Conservation (phyloP, 305 asterid species). For the Plantago coronopus region DNA sequence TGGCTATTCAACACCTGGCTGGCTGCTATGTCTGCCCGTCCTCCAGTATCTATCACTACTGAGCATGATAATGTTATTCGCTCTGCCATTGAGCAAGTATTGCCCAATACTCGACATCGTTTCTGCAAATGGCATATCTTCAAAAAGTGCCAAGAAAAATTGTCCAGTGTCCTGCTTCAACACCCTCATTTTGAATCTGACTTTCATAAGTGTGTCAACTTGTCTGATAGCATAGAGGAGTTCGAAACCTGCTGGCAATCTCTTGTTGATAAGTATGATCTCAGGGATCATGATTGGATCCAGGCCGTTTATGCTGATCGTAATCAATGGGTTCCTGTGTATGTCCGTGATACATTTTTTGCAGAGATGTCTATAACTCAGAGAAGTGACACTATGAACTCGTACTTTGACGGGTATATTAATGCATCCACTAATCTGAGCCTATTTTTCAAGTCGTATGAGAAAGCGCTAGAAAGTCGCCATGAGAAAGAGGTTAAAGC, state of each 20-base stretch:
- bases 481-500: conserved; percentile 74
- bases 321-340: conserved; percentile 60
- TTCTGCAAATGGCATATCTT: conserved; percentile 70
- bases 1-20: conserved; percentile 68
- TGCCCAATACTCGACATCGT: conserved; percentile 54
- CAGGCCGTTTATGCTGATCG: conserved; percentile 45
- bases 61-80: conserved; percentile 57
- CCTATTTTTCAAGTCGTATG: conserved; percentile 56
- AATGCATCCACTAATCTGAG: conserved; percentile 57
- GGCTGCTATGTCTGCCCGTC: conserved; percentile 50
- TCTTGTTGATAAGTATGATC: conserved; percentile 45
- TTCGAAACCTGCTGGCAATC: conserved; percentile 62
- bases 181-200: conserved; percentile 54
- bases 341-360: conserved; percentile 59
- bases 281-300: conserved; percentile 54
- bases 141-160: conserved; percentile 59
- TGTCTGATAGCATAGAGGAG: conserved; percentile 47
- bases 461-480: conserved; percentile 63
- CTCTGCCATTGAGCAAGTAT: conserved; percentile 48
- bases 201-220: conserved; percentile 57
- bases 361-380: conserved; percentile 63
- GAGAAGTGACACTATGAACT: conserved; percentile 51
- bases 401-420: conserved; percentile 67
- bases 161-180: conserved; percentile 47
- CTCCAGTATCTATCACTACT: conserved; percentile 59